phyloP scores from a whole-genome alignment of 2,329 filamentous ascomycete species.

The Stagonosporopsis chrysanthemi region DNA sequence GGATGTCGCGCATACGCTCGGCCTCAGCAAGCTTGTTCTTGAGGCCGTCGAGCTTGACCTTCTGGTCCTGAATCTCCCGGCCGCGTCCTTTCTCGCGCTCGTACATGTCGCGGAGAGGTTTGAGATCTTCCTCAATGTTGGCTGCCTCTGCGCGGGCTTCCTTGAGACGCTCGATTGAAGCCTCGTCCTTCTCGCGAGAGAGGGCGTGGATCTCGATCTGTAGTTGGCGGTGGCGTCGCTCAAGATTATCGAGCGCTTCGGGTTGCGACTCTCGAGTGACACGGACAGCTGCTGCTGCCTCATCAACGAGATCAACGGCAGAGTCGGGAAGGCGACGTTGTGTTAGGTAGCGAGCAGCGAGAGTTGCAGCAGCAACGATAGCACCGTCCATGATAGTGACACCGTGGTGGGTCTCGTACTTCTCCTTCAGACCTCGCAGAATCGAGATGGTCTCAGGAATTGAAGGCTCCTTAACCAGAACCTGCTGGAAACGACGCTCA shows the following conservation, averaged over 20 bases:
- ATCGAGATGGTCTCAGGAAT: conserved; percentile 94
- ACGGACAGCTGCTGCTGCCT: conserved; percentile 94
- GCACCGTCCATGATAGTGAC: conserved; percentile 95
- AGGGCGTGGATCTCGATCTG: conserved; percentile 98
- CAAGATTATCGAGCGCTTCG: conserved; percentile 92
- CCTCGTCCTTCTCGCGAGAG: conserved; percentile 91
- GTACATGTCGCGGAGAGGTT: conserved; percentile 93
- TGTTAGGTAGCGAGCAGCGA: conserved; percentile 93
- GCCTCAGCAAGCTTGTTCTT: conserved; percentile 93
- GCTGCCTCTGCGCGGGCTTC: conserved; percentile 89
- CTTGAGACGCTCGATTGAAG: conserved; percentile 81
- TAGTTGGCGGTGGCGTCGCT: conserved; percentile 86
- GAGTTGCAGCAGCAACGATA: conserved; percentile 87
- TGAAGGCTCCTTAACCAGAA: conserved; percentile 91
- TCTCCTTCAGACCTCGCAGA: conserved; percentile 96
- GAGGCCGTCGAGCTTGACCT: conserved; percentile 90
- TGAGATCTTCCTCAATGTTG: conserved; percentile 92
- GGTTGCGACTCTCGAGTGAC: conserved; percentile 96
- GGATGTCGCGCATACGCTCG: conserved; percentile 83
- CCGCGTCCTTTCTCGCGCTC: conserved; percentile 90
- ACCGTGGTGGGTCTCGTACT: conserved; percentile 97
- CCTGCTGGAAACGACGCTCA: conserved; percentile 98
- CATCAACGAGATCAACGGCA: conserved; percentile 94
- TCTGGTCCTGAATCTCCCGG: conserved; percentile 91
- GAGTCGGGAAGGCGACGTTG: conserved; percentile 91